A percentile compares a stretch with the other conserved stretches of the same genome.
phyloP scores from a whole-genome alignment of 2,329 filamentous ascomycete species.

The Alternaria infectoria region DNA sequence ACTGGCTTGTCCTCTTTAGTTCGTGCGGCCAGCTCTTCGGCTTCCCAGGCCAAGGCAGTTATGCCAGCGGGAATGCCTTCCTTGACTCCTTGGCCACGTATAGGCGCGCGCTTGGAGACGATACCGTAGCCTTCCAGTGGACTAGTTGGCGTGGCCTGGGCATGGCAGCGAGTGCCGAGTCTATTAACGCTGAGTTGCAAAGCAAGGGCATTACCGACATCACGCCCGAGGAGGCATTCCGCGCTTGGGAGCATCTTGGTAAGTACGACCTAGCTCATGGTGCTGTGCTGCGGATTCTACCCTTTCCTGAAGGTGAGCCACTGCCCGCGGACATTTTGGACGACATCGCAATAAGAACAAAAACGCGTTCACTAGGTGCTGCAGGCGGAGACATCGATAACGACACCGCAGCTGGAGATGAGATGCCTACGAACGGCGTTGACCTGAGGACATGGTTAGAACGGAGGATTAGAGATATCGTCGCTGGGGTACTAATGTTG shows the following conservation, averaged over 20 bases:
- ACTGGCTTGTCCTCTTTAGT: slow-evolving; percentile 38
- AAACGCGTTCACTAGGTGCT: neutral
- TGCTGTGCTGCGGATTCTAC: neutral
- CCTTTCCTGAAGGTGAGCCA: neutral
- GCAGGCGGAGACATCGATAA: neutral
- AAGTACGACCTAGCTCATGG: neutral
- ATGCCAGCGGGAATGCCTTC: slow-evolving; percentile 40
- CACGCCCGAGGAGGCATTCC: slow-evolving; percentile 51
- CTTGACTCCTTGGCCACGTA: slow-evolving; percentile 35
- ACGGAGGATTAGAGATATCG: neutral
- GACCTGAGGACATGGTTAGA: neutral
- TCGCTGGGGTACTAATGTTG: neutral
- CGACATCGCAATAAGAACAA: neutral
- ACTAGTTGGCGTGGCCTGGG: slow-evolving; percentile 53
- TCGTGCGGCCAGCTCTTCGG: slow-evolving; percentile 35
- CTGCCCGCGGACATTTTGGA: neutral
- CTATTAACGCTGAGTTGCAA: slow-evolving; percentile 51
- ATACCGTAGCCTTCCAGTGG: slow-evolving; percentile 52
- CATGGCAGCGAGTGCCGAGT: slow-evolving; percentile 47
- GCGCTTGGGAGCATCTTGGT: slow-evolving; percentile 50
- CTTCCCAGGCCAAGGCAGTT: slow-evolving; percentile 30
- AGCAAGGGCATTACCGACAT: slow-evolving; percentile 54
- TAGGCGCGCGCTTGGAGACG: slow-evolving; percentile 46
- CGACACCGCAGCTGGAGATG: neutral
- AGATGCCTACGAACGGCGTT: neutral